These are phyloP conservation scores for Entomortierella beljakovae DNA, from an alignment of 192 early-diverging fungal genomes.

Conservation along the genomic window DNA sequence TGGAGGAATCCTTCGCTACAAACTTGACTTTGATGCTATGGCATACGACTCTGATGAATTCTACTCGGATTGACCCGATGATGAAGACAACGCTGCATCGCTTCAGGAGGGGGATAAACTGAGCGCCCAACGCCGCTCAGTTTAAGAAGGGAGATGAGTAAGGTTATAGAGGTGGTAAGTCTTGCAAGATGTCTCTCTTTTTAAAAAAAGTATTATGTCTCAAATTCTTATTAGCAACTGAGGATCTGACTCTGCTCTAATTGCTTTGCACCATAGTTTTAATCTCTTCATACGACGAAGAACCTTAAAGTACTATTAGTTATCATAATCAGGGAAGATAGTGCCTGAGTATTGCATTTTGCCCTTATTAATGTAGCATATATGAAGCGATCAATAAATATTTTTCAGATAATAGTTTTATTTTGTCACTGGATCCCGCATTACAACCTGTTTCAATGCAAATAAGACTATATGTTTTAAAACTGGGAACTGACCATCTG, in stretches of 20 bases:
- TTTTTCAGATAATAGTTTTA: background rate
- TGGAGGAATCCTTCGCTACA: constrained; percentile 95
- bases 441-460: no score
- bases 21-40: constrained; percentile 84
- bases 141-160: constrained; percentile 34
- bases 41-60: constrained; percentile 74
- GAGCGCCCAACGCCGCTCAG: constrained; percentile 42
- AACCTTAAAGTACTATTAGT: background rate
- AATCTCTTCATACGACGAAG: constrained; percentile 12
- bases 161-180: constrained; percentile 46
- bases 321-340: background rate
- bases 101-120: constrained; percentile 55
- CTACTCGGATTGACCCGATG: constrained; percentile 63
- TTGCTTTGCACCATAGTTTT: background rate
- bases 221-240: background rate
- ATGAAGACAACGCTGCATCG: constrained; percentile 55
- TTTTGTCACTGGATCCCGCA: no score
- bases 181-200: background rate
- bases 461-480: no score
- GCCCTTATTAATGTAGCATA: constrained; percentile 5
- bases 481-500: no score
- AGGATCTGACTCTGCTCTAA: background rate
- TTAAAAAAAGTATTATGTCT: background rate
- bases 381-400: background rate
- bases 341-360: background rate